Conservation (phyloP, 2,329 filamentous ascomycete genomes). For the Arthroderma sp. region DNA sequence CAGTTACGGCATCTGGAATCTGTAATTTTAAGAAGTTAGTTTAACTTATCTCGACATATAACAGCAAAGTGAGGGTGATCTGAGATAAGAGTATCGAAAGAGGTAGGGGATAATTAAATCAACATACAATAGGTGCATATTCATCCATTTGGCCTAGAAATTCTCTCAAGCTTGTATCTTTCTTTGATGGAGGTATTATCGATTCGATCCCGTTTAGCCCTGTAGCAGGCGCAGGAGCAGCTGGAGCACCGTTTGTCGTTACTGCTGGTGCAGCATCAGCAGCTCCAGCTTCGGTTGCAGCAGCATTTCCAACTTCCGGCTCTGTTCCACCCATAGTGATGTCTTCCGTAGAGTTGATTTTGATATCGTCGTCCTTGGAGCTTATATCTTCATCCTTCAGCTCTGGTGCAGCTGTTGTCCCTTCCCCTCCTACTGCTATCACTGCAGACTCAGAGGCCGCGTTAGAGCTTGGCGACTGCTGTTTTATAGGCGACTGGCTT, state of each 20-base stretch:
- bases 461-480: not conserved
- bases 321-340: constrained; percentile 15
- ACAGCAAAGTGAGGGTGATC: not conserved
- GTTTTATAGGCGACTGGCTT: not conserved
- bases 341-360: constrained; percentile 8
- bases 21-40: constrained; percentile 27
- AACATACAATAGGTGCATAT: constrained; percentile 82
- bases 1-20: constrained; percentile 95
- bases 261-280: constrained; percentile 6
- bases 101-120: constrained; percentile 1
- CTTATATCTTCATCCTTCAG: constrained; percentile 6
- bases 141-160: constrained; percentile 96
- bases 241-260: constrained; percentile 12
- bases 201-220: constrained; percentile 38
- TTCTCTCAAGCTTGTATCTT: constrained; percentile 84
- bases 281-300: constrained; percentile 14
- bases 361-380: not conserved
- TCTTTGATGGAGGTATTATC: constrained; percentile 55
- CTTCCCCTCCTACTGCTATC: not conserved
- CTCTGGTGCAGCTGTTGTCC: constrained; percentile 2
- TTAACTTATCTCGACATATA: not conserved
- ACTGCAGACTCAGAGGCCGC: not conserved
- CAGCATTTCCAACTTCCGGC: constrained; percentile 7
- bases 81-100: not conserved
- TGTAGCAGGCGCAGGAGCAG: constrained; percentile 12